phyloP scores from a whole-genome alignment of 139 green algal species.

The Coelastrella sp. region DNA sequence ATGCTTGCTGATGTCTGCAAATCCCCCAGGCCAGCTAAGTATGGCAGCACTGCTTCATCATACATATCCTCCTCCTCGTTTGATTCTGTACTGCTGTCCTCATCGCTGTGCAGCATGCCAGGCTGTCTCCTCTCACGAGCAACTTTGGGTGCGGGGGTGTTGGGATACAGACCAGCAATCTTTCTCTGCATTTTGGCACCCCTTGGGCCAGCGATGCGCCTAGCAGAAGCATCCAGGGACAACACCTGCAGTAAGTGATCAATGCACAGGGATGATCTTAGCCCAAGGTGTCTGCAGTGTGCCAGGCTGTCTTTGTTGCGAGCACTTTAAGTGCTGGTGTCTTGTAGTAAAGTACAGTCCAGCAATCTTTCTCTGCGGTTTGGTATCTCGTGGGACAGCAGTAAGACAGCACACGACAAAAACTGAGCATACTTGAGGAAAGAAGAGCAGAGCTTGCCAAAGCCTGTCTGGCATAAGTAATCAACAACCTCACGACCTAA shows the following conservation, averaged over 20 bases:
- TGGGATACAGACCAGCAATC: background rate
- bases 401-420: background rate
- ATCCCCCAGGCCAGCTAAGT: background rate
- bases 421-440: too few relatives aligned
- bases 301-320: background rate
- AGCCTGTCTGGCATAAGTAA: too few relatives aligned
- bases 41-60: conserved; percentile 17
- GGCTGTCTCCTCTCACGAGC: background rate
- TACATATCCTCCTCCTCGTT: background rate
- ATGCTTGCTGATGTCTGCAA: conserved; percentile 31
- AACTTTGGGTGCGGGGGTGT: background rate
- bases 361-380: background rate
- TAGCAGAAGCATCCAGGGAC: background rate
- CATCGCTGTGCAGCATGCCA: background rate
- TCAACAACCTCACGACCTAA: too few relatives aligned
- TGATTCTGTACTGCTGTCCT: background rate
- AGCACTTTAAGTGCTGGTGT: background rate
- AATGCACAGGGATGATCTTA: too few relatives aligned
- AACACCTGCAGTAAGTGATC: background rate
- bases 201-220: background rate
- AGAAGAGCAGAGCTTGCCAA: too few relatives aligned
- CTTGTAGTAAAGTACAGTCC: background rate
- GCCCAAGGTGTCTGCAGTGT: background rate
- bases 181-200: background rate
- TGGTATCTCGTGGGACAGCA: background rate